Evolutionary conservation across 2,329 filamentous ascomycete genomes (phyloP), one percentile per base, ranked within the genome.

Genomic region (Trichoderma sp.): DNA sequence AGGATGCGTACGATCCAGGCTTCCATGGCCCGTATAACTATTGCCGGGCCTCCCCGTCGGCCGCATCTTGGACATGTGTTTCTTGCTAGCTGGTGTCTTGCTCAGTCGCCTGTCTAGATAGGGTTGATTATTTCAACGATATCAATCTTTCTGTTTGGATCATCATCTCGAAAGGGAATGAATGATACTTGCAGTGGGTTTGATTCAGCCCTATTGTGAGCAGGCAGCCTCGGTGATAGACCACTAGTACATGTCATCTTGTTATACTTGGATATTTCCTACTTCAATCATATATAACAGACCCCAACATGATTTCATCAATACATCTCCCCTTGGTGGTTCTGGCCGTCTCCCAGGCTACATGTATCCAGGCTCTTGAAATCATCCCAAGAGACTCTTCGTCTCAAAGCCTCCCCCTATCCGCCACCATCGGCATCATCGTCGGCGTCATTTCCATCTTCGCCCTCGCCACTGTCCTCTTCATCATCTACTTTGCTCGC

Each of bases 351-450:
- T 26, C 71, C 15, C 61, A 72, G 43, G 24, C 60, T 21, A 60
- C 18, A 14, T 12, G 28, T 0, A 75, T 81, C 6, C 84, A 47
- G 3, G 65, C 65, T 32, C 26, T 51, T 6, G 6, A 18, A 15
- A n/a, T 24, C 28, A n/a, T 1, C 36, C 53, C 65, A 32, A 74
- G 74, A 0, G 70, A 84, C 3, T 62, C 75, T 0, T 74, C 77
- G 1, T 73, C 76, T 3, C 77, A 75, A 4, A 75, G 75, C 11
- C 82, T 88, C 76, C 82, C 84, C 0, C 82, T 83, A 0, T 84
- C 85, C 2, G 84, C 85, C n/a, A 86, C 88, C 18, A 84, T 85
- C 0, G 87, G 87, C 21, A 89, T 90, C 60, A 82, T 81, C 0
- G 77, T 88, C 0, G 87, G 85, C 14, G 83, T 81, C 7, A 80